These are phyloP conservation scores for Quercus ilex DNA, from an alignment of 306 rosid genomes.

Conservation along the genomic window DNA sequence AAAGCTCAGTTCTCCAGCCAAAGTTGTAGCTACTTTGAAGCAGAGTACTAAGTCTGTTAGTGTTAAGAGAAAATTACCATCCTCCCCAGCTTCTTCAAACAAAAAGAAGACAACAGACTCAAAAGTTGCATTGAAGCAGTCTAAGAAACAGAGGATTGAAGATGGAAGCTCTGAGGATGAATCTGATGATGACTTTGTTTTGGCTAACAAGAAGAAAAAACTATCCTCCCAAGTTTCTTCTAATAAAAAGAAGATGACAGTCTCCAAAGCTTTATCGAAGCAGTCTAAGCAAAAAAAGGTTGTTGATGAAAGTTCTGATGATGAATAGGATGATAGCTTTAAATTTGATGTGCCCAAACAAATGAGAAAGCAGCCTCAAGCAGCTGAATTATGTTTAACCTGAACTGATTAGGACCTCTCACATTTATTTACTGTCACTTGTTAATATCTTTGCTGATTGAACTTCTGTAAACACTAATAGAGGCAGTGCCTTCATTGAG, in stretches of 20 bases:
- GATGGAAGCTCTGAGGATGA: constrained; percentile 44
- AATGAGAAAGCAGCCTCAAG: constrained; percentile 40
- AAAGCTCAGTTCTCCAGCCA: constrained; percentile 50
- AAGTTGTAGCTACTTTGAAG: constrained; percentile 33
- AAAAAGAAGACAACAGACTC: constrained; percentile 39
- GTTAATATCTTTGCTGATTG: neutral
- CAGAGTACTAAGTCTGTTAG: constrained; percentile 33
- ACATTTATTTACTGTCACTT: neutral
- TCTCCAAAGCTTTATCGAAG: constrained; percentile 28
- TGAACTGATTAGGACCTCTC: neutral
- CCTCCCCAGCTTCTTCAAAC: constrained; percentile 32
- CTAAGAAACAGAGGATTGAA: constrained; percentile 54
- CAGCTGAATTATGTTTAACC: constrained; percentile 24
- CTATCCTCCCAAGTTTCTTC: constrained; percentile 31
- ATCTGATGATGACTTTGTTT: constrained; percentile 41
- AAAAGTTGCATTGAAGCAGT: constrained; percentile 26
- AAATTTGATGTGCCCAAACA: neutral
- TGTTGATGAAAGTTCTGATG: constrained; percentile 39
- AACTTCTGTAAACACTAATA: neutral
- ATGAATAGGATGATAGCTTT: constrained; percentile 47
- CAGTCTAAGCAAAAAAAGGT: constrained; percentile 47
- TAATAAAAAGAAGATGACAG: constrained; percentile 30
- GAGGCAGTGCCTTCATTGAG: constrained; percentile 8
- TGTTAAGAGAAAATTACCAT: constrained; percentile 38
- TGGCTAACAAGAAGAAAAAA: constrained; percentile 31